phyloP scores from a whole-genome alignment of 768 basidiomycete species.

The Amanita inopinata region DNA sequence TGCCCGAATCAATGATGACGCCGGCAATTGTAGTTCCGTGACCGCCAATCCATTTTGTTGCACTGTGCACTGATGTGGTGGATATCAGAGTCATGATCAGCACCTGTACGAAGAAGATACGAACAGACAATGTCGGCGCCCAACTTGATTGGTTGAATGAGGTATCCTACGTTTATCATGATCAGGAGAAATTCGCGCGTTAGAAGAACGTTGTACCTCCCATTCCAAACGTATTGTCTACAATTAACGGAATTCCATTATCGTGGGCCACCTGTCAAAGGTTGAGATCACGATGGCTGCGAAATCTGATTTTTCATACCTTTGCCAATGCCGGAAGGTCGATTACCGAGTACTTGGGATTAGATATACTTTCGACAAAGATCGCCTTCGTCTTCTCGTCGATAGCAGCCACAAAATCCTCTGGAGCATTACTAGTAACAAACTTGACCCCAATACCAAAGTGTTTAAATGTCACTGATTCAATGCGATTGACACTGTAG shows the following conservation, averaged over 20 bases:
- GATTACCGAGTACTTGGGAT: conserved; percentile 63
- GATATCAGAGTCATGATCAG: not conserved
- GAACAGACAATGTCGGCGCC: conserved; percentile 73
- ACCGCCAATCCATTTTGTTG: conserved; percentile 81
- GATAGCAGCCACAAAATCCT: conserved; percentile 54
- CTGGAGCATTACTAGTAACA: conserved; percentile 44
- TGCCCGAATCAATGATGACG: conserved; percentile 64
- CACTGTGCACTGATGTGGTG: conserved; percentile 46
- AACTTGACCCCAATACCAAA: conserved; percentile 60
- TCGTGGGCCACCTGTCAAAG: conserved; percentile 52
- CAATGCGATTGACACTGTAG: conserved; percentile 1
- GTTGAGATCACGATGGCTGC: not conserved
- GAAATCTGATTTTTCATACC: conserved; percentile 22
- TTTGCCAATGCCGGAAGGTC: conserved; percentile 62
- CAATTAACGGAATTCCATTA: conserved; percentile 65
- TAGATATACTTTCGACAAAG: conserved; percentile 71
- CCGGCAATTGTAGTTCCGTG: conserved; percentile 77
- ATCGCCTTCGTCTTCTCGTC: conserved; percentile 73
- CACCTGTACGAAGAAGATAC: conserved; percentile 11
- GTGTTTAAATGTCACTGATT: conserved; percentile 53
- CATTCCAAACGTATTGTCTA: conserved; percentile 75
- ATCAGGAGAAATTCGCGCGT: conserved; percentile 12
- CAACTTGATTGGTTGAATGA: conserved; percentile 57
- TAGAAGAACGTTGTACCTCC: conserved; percentile 30
- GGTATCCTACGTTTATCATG: conserved; percentile 31